phyloP scores from a whole-genome alignment of 2,329 filamentous ascomycete genomes.

The Neonectria sp. region DNA sequence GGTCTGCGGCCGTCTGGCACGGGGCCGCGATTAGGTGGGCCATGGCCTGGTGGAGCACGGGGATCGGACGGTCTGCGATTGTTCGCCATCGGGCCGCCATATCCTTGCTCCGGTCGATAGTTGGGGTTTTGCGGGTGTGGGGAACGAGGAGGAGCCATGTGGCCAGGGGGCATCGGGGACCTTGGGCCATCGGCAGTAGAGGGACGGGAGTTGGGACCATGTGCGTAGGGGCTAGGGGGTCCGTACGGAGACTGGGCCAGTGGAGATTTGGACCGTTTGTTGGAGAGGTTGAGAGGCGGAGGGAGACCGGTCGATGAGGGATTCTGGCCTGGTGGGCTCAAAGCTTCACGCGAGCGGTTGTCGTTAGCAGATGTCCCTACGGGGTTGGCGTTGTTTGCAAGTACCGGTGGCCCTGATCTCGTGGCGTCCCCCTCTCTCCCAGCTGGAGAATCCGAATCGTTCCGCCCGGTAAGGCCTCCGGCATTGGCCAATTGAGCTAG shows the following conservation, averaged over 20 bases:
- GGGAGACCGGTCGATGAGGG: slow-evolving; percentile 56
- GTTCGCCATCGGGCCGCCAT: slow-evolving; percentile 39
- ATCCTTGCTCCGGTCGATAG: slow-evolving; percentile 46
- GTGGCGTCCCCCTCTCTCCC: slow-evolving; percentile 53
- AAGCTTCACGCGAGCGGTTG: slow-evolving; percentile 68
- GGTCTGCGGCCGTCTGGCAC: slow-evolving; percentile 39
- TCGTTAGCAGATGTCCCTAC: slow-evolving; percentile 69
- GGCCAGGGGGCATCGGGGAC: slow-evolving; percentile 47
- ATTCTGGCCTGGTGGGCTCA: slow-evolving; percentile 58
- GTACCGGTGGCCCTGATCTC: slow-evolving; percentile 64
- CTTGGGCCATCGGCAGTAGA: slow-evolving; percentile 52
- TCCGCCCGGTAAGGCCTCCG: slow-evolving; percentile 66
- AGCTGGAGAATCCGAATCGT: slow-evolving; percentile 50
- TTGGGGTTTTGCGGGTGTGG: slow-evolving; percentile 49
- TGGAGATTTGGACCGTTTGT: slow-evolving; percentile 62
- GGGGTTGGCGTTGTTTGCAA: slow-evolving; percentile 64
- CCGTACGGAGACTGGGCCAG: slow-evolving; percentile 55
- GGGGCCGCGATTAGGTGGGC: slow-evolving; percentile 36
- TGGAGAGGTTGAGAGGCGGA: slow-evolving; percentile 58
- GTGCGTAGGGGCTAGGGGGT: slow-evolving; percentile 51
- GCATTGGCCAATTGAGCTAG: slow-evolving; percentile 85
- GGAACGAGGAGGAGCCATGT: slow-evolving; percentile 47
- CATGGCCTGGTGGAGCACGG: slow-evolving; percentile 24
- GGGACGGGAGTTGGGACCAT: slow-evolving; percentile 51
- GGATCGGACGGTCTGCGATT: slow-evolving; percentile 38